Evolutionary conservation across 129 eudicot species (phyloP), one percentile per base, ranked within the genome.

Genomic region (Glebionis coronaria): DNA sequence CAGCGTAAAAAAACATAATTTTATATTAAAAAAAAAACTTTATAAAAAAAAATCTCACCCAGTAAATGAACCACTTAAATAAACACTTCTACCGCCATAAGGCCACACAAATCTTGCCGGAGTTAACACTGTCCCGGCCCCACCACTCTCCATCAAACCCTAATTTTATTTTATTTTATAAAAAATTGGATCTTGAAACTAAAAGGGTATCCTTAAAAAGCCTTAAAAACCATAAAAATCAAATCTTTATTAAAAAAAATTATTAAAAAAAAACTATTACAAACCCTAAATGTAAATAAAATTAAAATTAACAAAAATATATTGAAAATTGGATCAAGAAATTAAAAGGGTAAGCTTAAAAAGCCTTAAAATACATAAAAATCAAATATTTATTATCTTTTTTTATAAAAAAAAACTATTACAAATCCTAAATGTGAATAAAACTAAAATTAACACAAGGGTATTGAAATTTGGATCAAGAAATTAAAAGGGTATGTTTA

Each of bases 21-120:
- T 35, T 35, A 5, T 35, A 23, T n/a, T 27, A 20, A 23, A 38
- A 15, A 61, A 31, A 14, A 29, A 68, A 19, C 21, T 9, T 9
- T 13, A 1, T 10, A 9, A 4, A 28, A 13, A 76, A 65, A 47
- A 46, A n/a, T n/a, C 82, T 87, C 67, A 90, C 95, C 95, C 95
- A 1, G 97, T 90, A 69, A 90, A 90, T 6, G 97, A 87, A 57
- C 95, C 97, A 73, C 82, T 74, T 69, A 91, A 75, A 78, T 71
- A 85, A 28, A 91, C 97, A 79, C 81, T 80, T 73, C 90, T 82
- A 13, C 97, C 97, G 52, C 97, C 97, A 79, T 91, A 79, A 54
- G 90, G 95, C 97, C 97, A 91, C 72, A 91, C 97, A 68, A 91
- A 91, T 60, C 95, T 82, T 0, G 85, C 80, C 0, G 95, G 92